Conservation (phyloP, 805 yeast species). For the Teunomyces cretensis region DNA sequence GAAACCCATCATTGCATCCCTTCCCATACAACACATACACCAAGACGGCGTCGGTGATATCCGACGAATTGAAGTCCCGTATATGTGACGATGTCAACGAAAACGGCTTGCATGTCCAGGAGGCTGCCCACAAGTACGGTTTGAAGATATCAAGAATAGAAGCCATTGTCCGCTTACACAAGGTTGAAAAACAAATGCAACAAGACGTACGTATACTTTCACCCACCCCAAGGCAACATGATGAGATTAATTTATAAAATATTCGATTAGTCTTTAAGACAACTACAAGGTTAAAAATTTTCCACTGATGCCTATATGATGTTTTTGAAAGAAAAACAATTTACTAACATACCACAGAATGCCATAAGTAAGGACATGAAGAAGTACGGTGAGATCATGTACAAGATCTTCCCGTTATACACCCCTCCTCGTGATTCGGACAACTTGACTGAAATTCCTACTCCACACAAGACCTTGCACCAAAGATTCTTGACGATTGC, state of each 20-base stretch:
- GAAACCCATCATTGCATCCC: constrained; percentile 56
- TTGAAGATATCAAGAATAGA: constrained; percentile 83
- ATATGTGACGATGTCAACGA: constrained; percentile 57
- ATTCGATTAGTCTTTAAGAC: constrained; percentile 84
- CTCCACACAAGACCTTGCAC: constrained; percentile 76
- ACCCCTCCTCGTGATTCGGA: constrained; percentile 48
- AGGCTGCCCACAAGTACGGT: constrained; percentile 75
- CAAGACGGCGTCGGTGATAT: constrained; percentile 61
- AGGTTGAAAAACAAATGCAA: constrained; percentile 63
- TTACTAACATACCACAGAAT: constrained; percentile 13
- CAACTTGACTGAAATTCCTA: constrained; percentile 90
- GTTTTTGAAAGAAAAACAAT: constrained; percentile 1
- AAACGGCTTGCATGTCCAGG: constrained; percentile 60
- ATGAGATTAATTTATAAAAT: constrained; percentile 43
- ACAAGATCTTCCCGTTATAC: constrained; percentile 79
- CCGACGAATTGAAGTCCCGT: constrained; percentile 56
- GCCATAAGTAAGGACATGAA: constrained; percentile 46
- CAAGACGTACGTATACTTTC: constrained; percentile 53
- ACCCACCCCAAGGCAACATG: constrained; percentile 18
- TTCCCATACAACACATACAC: constrained; percentile 77
- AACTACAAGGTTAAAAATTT: constrained; percentile 50
- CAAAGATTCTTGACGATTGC: constrained; percentile 87
- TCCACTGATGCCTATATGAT: constrained; percentile 15
- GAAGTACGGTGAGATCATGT: constrained; percentile 61
- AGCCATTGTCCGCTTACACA: constrained; percentile 72